phyloP scores from a whole-genome alignment of 2,329 filamentous ascomycete genomes.

The Incumbomyces lentus region DNA sequence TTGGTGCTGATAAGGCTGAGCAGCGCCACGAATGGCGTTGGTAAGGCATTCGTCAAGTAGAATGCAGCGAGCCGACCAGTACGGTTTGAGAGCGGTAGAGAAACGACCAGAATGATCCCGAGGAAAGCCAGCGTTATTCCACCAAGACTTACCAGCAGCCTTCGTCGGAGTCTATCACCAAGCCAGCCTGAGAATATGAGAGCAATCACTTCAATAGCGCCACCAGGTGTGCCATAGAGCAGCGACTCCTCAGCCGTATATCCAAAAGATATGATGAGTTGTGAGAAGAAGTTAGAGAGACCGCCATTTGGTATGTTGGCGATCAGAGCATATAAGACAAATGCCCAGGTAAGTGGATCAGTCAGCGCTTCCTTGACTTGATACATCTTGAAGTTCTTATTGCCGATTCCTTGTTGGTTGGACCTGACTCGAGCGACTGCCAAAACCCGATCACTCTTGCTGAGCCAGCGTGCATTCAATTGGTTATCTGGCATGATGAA shows the following conservation, averaged over 20 bases:
- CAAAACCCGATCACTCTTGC: constrained; percentile 54
- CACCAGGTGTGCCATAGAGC: constrained; percentile 55
- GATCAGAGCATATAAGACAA: constrained; percentile 47
- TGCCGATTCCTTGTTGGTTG: constrained; percentile 64
- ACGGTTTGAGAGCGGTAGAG: constrained; percentile 48
- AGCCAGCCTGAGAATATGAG: constrained; percentile 47
- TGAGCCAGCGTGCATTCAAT: constrained; percentile 52
- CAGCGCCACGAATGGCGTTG: constrained; percentile 54
- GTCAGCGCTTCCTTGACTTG: constrained; percentile 52
- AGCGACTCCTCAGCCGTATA: constrained; percentile 53
- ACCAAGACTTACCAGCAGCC: constrained; percentile 51
- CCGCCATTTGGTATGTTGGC: constrained; percentile 51
- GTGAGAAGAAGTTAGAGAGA: constrained; percentile 51
- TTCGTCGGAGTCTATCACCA: constrained; percentile 47
- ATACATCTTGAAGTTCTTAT: constrained; percentile 56
- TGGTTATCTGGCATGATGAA: constrained; percentile 50
- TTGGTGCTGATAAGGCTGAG: constrained; percentile 55
- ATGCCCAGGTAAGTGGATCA: constrained; percentile 52
- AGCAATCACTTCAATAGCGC: constrained; percentile 53
- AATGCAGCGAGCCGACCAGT: constrained; percentile 53
- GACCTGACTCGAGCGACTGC: constrained; percentile 61
- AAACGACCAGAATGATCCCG: constrained; percentile 32
- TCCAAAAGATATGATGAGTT: constrained; percentile 53
- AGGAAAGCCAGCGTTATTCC: constrained; percentile 15
- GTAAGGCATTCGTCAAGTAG: constrained; percentile 52